phyloP scores from a whole-genome alignment of 1,284 basidiomycete species.

The Pholiota adiposa region DNA sequence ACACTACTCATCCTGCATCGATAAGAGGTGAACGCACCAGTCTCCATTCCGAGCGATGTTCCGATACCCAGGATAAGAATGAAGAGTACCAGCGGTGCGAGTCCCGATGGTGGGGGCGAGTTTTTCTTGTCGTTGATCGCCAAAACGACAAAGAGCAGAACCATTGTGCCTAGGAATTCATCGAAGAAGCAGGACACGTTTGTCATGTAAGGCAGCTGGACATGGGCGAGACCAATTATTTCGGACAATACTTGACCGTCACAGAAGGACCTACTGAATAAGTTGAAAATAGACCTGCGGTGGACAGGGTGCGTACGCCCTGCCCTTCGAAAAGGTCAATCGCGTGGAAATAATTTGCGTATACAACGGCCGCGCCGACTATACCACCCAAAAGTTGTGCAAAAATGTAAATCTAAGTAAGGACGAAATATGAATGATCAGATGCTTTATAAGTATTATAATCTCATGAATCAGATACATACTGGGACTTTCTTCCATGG shows the following conservation, averaged over 20 bases:
- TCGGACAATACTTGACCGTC: constrained; percentile 5
- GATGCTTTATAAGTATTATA: background rate
- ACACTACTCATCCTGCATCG: background rate
- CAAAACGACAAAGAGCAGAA: constrained; percentile 54
- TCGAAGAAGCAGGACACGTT: constrained; percentile 63
- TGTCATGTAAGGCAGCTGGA: constrained; percentile 61
- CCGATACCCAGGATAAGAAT: constrained; percentile 55
- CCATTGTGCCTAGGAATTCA: constrained; percentile 65
- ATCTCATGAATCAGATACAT: constrained; percentile 17
- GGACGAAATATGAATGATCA: background rate
- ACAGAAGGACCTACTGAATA: constrained; percentile 56
- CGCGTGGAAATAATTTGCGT: constrained; percentile 78
- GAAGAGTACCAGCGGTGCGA: constrained; percentile 54
- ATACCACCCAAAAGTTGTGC: constrained; percentile 76
- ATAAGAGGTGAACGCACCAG: constrained; percentile 33
- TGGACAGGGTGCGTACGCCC: constrained; percentile 66
- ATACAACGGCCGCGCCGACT: constrained; percentile 68
- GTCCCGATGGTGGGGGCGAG: constrained; percentile 46
- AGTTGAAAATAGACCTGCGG: constrained; percentile 73
- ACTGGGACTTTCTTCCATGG: constrained; percentile 79
- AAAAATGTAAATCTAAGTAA: constrained; percentile 63
- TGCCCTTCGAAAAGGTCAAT: constrained; percentile 71
- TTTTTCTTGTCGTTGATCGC: constrained; percentile 50
- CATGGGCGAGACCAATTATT: constrained; percentile 3
- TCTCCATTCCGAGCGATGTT: constrained; percentile 54